Percentiles rank a stretch among this genome's conserved stretches.
These are phyloP conservation scores for Paecilomyces sp. DNA, from an alignment of 2,329 filamentous ascomycete genomes.

Conservation along the genomic window DNA sequence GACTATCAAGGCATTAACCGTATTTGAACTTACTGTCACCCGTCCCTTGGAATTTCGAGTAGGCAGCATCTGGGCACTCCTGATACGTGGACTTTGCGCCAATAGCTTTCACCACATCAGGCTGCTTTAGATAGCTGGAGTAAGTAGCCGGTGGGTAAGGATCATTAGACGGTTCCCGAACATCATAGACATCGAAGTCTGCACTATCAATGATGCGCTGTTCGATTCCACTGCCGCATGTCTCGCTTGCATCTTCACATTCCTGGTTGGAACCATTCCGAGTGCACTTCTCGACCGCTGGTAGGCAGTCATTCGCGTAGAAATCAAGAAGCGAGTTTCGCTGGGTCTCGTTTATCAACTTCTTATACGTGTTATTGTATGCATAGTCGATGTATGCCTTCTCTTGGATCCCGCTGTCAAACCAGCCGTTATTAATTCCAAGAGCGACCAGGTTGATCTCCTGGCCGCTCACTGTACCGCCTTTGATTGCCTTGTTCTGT, in stretches of 20 bases:
- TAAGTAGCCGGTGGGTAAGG: constrained; percentile 36
- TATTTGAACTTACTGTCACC: neutral
- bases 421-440: constrained; percentile 52
- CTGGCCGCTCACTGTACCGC: constrained; percentile 34
- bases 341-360: neutral
- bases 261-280: neutral
- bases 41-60: neutral
- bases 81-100: neutral
- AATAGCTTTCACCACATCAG: constrained; percentile 11
- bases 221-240: constrained; percentile 33
- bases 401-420: constrained; percentile 41
- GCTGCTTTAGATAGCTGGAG: constrained; percentile 31
- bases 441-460: constrained; percentile 47
- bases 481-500: constrained; percentile 26
- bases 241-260: constrained; percentile 16
- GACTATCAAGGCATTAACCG: neutral
- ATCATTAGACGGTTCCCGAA: constrained; percentile 33
- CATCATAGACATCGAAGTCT: constrained; percentile 39
- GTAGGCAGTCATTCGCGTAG: neutral
- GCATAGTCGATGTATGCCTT: constrained; percentile 39
- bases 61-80: neutral
- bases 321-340: neutral
- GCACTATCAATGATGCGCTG: constrained; percentile 18
- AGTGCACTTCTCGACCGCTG: neutral
- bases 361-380: constrained; percentile 27